These are phyloP conservation scores for Haplographium delicatum DNA, from an alignment of 495 filamentous ascomycete genomes.

Conservation along the genomic window DNA sequence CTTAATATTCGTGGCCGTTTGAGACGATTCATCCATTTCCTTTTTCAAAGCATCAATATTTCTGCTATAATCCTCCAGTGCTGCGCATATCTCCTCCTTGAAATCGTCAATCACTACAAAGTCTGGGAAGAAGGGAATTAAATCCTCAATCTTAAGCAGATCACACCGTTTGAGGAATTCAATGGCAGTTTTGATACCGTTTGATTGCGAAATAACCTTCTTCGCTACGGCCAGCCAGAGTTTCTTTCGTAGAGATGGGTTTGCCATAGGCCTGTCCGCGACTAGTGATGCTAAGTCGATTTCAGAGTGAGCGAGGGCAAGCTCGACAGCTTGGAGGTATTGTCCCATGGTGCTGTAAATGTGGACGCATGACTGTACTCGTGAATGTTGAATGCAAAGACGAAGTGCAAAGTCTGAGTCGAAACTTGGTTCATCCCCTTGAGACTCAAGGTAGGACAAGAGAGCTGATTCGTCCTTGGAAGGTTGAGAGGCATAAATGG, in stretches of 20 bases:
- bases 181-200: constrained; percentile 89
- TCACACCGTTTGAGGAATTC: constrained; percentile 91
- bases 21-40: constrained; percentile 91
- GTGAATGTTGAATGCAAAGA: constrained; percentile 87
- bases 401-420: constrained; percentile 97
- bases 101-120: constrained; percentile 99
- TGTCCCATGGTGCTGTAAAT: constrained; percentile 95
- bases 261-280: constrained; percentile 78
- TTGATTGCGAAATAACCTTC: constrained; percentile 79
- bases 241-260: constrained; percentile 79
- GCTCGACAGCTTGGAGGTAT: constrained; percentile 84
- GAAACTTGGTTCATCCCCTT: constrained; percentile 61
- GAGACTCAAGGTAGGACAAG: constrained; percentile 79
- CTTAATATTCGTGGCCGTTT: constrained; percentile 84
- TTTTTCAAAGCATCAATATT: constrained; percentile 84
- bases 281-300: constrained; percentile 84
- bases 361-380: constrained; percentile 88
- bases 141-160: constrained; percentile 86
- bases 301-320: constrained; percentile 82
- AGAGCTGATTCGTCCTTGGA: constrained; percentile 78
- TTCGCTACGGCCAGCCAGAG: constrained; percentile 92
- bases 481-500: constrained; percentile 85
- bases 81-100: constrained; percentile 94
- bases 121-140: constrained; percentile 97
- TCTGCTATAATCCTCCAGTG: constrained; percentile 84